phyloP scores from a whole-genome alignment of 495 filamentous ascomycete species.

The Wilcoxina mikolae region DNA sequence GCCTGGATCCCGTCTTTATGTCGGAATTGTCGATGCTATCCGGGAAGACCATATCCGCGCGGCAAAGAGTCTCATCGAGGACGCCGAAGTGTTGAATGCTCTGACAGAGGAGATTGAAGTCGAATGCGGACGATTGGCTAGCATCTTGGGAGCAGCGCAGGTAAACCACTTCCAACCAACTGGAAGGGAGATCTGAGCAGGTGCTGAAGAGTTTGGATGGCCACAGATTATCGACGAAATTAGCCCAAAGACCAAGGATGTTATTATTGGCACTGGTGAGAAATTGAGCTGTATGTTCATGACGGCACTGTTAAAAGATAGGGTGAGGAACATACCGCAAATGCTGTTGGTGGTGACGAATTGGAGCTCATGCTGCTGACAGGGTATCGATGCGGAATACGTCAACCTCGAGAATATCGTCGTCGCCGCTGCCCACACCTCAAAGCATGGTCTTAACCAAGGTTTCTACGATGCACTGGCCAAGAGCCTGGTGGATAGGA shows the following conservation, averaged over 20 bases:
- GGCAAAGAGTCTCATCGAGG: conserved; percentile 46
- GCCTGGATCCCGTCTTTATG: conserved; percentile 46
- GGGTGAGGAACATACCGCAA: conserved; percentile 26
- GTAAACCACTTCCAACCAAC: no score
- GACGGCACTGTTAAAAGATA: conserved; percentile 61
- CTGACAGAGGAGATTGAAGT: conserved; percentile 47
- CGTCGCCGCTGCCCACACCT: conserved; percentile 39
- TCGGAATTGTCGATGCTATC: conserved; percentile 56
- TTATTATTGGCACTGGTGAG: conserved; percentile 79
- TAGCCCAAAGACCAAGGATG: conserved; percentile 64
- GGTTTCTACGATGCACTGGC: conserved; percentile 62
- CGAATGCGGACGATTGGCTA: conserved; percentile 52
- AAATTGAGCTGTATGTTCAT: conserved; percentile 82
- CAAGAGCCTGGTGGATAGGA: conserved; percentile 45
- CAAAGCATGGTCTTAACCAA: conserved; percentile 49
- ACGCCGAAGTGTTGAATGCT: conserved; percentile 41
- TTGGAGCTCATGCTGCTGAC: background rate
- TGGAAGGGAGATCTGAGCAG: background rate
- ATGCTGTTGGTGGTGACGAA: background rate
- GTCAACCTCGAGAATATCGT: conserved; percentile 55
- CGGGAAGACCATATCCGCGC: conserved; percentile 56
- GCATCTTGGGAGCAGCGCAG: conserved; percentile 43
- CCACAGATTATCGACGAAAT: conserved; percentile 46
- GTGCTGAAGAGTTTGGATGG: background rate
- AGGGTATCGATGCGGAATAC: conserved; percentile 67